Base-by-base conservation (phyloP, 2,329 filamentous ascomycete species). In the Aspergillus luchuensis region DNA sequence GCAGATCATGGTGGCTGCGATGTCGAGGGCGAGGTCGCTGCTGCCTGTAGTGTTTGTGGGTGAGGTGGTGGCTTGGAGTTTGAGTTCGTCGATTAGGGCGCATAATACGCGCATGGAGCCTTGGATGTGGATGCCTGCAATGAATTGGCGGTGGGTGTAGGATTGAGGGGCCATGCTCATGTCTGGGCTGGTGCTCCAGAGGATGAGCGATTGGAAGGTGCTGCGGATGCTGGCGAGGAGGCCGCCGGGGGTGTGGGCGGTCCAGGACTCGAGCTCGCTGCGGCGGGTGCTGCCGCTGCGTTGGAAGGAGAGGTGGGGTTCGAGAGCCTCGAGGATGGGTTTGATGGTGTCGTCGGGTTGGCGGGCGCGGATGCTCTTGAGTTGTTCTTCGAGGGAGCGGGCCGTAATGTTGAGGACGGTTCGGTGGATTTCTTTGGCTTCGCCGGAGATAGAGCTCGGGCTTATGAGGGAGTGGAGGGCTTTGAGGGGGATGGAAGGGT, bases 381-480 rank as follows among this genome's bases (percentile, higher is more conserved):
- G 76, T 55, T 81, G 82, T 58, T 79, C 78, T 59, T 82, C 80
- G 3, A 88, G 72, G 1, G 78, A 77, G 33, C 77, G 78, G 1
- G 84, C 82, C 1, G 84, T 80, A 62, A 87, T 85, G 8, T 79
- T 81, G 8, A 89, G 71, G 48, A 89, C 84, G 0, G 84, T 85
- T 36, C 78, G 78, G 67, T 89, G 86, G 75, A 88, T 87, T 17
- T 83, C 81, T 66, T 84, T 81, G 21, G 84, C 85, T 58, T 89
- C 86, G 48, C 82, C 80, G 2, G 84, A 86, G 56, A 83, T 85
- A 2, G 84, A 85, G 19, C 77, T 79, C 1, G 85, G 83, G 56
- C 81, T 84, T 4, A 87, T 78, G 4, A 88, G 75, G 56, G 85
- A 84, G 51, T 82, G 77, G 6, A 88, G 79, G 15, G 87, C 80